phyloP scores from a whole-genome alignment of 139 green algal species.

The Zygnema circumcarinatum region DNA sequence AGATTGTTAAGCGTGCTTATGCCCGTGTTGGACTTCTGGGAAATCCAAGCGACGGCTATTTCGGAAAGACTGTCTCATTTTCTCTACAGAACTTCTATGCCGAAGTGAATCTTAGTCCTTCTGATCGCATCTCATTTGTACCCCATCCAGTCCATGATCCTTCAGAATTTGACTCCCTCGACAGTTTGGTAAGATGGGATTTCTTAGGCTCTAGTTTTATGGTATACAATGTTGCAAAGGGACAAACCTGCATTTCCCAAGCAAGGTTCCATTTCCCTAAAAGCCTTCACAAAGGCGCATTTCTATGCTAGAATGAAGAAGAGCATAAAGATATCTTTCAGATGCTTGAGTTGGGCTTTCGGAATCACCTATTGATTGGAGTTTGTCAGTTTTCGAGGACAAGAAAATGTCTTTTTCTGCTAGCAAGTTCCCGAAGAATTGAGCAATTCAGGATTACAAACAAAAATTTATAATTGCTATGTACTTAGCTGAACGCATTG shows the following conservation, averaged over 20 bases:
- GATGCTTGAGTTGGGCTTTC: too few species aligned
- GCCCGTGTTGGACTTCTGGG: constrained; percentile 81
- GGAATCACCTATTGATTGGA: too few species aligned
- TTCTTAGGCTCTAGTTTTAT: too few species aligned
- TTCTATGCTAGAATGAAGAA: too few species aligned
- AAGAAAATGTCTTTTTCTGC: too few species aligned
- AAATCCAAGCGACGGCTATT: constrained; percentile 84
- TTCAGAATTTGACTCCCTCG: constrained; percentile 63
- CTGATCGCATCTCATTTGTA: constrained; percentile 63
- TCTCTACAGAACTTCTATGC: constrained; percentile 80
- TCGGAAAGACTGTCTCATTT: constrained; percentile 75
- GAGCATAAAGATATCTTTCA: too few species aligned
- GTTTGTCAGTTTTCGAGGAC: too few species aligned
- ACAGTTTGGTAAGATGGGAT: constrained; percentile 56
- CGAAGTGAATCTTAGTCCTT: constrained; percentile 69
- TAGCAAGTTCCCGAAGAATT: too few species aligned
- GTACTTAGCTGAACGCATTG: too few species aligned
- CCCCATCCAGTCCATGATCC: constrained; percentile 76
- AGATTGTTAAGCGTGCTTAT: constrained; percentile 55
- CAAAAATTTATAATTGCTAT: too few species aligned
- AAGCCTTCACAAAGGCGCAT: not conserved
- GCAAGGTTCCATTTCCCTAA: not conserved
- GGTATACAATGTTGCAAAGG: not conserved
- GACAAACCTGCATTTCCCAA: not conserved
- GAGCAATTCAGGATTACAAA: too few species aligned